A percentile compares a stretch with the other conserved stretches of the same genome.
These are phyloP conservation scores for Pneumocystis canis DNA, from an alignment of 1,139 yeast genomes.

Conservation along the genomic window DNA sequence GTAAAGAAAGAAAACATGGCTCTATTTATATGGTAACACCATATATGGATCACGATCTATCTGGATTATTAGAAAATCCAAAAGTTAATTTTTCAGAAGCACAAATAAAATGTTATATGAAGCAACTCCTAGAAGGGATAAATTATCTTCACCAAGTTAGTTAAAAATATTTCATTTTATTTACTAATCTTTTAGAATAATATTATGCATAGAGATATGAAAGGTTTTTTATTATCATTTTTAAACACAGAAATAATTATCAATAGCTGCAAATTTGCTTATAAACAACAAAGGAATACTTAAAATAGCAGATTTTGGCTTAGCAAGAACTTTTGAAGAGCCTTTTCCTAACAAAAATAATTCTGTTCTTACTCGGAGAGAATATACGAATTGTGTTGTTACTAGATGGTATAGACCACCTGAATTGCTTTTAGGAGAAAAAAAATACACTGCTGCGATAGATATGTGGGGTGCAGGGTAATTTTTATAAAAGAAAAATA, in stretches of 20 bases:
- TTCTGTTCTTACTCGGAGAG: slow-evolving; percentile 40
- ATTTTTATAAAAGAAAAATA: background rate
- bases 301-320: slow-evolving; percentile 86
- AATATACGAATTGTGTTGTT: slow-evolving; percentile 87
- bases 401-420: slow-evolving; percentile 98
- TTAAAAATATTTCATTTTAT: background rate
- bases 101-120: slow-evolving; percentile 73
- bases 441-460: slow-evolving; percentile 89
- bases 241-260: background rate
- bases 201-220: slow-evolving; percentile 80
- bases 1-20: slow-evolving; percentile 22
- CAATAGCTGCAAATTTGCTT: slow-evolving; percentile 64
- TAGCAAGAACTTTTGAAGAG: slow-evolving; percentile 73
- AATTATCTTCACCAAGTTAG: slow-evolving; percentile 55
- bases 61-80: slow-evolving; percentile 83
- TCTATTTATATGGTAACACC: slow-evolving; percentile 77
- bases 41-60: slow-evolving; percentile 83
- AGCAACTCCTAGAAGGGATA: slow-evolving; percentile 64
- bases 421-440: slow-evolving; percentile 72
- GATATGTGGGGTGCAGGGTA: slow-evolving; percentile 85
- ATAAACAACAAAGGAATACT: slow-evolving; percentile 62
- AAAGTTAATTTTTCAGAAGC: slow-evolving; percentile 43
- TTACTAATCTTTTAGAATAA: slow-evolving; percentile 20
- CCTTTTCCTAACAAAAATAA: slow-evolving; percentile 49
- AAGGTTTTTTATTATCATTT: slow-evolving; percentile 21